Evolutionary conservation across 129 eudicot species (phyloP).

Genomic region (Chrysanthemum seticuspe): DNA sequence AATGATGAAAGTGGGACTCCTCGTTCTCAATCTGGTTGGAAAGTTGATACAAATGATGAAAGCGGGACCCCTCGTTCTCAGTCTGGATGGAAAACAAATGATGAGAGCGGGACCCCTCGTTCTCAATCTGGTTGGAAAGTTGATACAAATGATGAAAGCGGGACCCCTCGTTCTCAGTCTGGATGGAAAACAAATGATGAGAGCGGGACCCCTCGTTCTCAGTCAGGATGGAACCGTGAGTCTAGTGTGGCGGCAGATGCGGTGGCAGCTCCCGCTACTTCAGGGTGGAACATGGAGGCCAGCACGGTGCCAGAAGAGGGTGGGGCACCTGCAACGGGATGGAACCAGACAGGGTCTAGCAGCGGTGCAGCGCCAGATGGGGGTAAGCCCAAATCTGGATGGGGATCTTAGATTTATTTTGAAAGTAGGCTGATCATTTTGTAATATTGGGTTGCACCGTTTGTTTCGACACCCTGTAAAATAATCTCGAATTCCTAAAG

Average conservation of each 20-base stretch:
- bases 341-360: constrained; percentile 12
- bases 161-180: constrained; percentile 19
- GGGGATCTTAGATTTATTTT: constrained; percentile 5
- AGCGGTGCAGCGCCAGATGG: constrained; percentile 6
- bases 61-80: neutral
- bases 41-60: neutral
- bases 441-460: constrained; percentile 4
- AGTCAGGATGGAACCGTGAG: constrained; percentile 5
- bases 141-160: constrained; percentile 2
- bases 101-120: neutral
- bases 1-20: constrained; percentile 20
- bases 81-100: neutral
- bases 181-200: constrained; percentile 7
- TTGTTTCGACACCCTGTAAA: too few species aligned
- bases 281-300: neutral
- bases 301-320: neutral
- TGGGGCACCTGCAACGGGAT: neutral
- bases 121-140: constrained; percentile 16
- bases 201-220: neutral
- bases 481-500: too few species aligned
- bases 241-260: neutral
- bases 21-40: constrained; percentile 14
- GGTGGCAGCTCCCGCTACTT: neutral
- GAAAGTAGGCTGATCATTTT: neutral
- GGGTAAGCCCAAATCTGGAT: neutral